These are phyloP conservation scores for Monosporozyma aquatica DNA, from an alignment of 805 yeast species.

Conservation along the genomic window DNA sequence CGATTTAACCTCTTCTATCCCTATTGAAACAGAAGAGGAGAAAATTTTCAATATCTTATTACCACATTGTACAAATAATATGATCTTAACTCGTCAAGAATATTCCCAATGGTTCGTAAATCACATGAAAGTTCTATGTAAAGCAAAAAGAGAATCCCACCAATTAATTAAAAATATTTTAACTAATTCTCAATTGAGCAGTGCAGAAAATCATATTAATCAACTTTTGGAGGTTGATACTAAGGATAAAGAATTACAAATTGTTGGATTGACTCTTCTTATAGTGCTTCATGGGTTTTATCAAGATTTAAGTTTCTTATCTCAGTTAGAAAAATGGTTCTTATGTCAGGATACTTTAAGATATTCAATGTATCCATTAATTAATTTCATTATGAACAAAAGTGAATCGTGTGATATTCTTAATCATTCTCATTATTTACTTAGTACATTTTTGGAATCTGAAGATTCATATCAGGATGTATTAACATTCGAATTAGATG, in stretches of 20 bases:
- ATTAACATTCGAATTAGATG: conserved; percentile 15
- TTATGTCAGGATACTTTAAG: conserved; percentile 7
- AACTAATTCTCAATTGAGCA: background rate
- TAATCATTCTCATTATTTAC: conserved; percentile 17
- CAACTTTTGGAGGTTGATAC: background rate
- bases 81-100: conserved; percentile 11
- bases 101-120: conserved; percentile 16
- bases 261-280: conserved; percentile 5
- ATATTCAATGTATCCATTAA: conserved; percentile 15
- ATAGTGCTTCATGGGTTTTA: conserved; percentile 11
- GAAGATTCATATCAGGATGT: conserved; percentile 16
- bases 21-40: conserved; percentile 7
- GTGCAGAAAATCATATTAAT: conserved; percentile 2
- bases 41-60: conserved; percentile 11
- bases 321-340: conserved; percentile 14
- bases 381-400: conserved; percentile 13
- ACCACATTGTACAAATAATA: conserved; percentile 13
- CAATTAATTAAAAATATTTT: conserved; percentile 5
- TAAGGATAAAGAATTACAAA: conserved; percentile 4
- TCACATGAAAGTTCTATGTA: conserved; percentile 10
- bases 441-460: conserved; percentile 7
- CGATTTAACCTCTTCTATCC: background rate
- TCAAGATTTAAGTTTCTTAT: conserved; percentile 7
- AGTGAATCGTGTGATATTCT: conserved; percentile 11
- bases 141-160: conserved; percentile 5